Evolutionary conservation across 108 stramenopile species (phyloP).

Genomic region (Schizochytrium sp.): DNA sequence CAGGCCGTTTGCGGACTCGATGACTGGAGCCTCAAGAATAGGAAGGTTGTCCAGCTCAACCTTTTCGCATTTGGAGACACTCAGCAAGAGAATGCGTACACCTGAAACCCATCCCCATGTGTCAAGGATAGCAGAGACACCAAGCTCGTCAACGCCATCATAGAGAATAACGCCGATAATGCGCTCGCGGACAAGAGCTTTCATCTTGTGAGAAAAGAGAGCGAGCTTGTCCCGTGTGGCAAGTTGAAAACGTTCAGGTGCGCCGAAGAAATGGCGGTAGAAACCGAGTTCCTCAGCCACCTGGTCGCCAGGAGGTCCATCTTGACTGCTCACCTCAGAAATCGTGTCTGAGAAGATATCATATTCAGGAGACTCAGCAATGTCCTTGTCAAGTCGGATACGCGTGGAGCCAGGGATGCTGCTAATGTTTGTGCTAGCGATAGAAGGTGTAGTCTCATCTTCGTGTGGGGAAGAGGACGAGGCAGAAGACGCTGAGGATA

Average conservation of each 20-base stretch:
- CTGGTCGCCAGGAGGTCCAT: background rate
- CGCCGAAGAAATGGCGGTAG: slow-evolving; percentile 41
- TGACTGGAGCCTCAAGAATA: background rate
- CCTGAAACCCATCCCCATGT: background rate
- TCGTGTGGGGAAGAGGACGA: no score
- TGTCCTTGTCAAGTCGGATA: no score
- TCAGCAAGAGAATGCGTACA: background rate
- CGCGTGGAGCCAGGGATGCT: background rate
- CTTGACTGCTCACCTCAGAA: background rate
- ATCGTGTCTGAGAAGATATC: no score
- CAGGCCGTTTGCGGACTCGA: background rate
- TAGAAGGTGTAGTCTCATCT: background rate
- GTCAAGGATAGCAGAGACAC: slow-evolving; percentile 10
- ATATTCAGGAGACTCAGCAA: no score
- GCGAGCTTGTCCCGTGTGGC: background rate
- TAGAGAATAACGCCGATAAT: slow-evolving; percentile 15
- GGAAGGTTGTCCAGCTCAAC: background rate
- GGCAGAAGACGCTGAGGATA: no score
- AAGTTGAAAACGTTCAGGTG: background rate
- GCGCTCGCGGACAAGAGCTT: background rate
- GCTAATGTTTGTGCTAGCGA: background rate
- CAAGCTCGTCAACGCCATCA: background rate
- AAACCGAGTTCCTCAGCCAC: slow-evolving; percentile 25
- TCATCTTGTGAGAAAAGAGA: background rate
- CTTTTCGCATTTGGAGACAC: background rate